Base-by-base conservation (phyloP, 805 yeast genomes). In the Soucietia sequanensis region DNA sequence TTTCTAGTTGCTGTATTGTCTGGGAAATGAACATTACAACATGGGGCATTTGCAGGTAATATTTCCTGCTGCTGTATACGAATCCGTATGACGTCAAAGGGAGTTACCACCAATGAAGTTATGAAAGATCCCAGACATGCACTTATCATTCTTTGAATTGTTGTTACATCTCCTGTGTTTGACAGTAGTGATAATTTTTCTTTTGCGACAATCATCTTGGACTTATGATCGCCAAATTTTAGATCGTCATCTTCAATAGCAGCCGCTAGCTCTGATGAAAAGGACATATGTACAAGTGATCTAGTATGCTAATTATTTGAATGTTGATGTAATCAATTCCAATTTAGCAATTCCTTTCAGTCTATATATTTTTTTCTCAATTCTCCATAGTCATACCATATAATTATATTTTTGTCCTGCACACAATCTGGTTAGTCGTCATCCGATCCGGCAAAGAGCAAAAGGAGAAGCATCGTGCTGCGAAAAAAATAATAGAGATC, bases 71-170 rank as follows among this genome's bases (percentile, higher is more conserved):
- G 95, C 46, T 85, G 95, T 19, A 84, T 62, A 40, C 95, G 62
- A 19, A 85, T 79, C 41, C 91, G 64, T 0, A 85, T 83, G 25
- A 85, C 93, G 56, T 85, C 95, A 58, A 85, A 76, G 1, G 95
- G 95, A 1, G 93, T 85, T 22, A 85, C 79, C 26, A 81, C 80
- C 23, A 82, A 47, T 0, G 91, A 83, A 2, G 91, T 85, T 14
- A 84, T 47, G 5, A 85, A 49, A 0, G 91, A 81, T 0, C 95
- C 95, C 30, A 78, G 68, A 47, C 88, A 80, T 0, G 95, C 93
- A 47, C 90, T 81, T 22, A 81, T 56, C 90, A 85, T 83, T 32
- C 89, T 58, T 49, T 85, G 87, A 3, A 62, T 44, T 17, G 77
- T 46, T 5, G 80, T 63, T 38, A 77, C 73, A 12, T 65, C 68